Evolutionary conservation across 495 filamentous ascomycete species (phyloP), one percentile per base, ranked within the genome.

Genomic region (Tuber aestivum): DNA sequence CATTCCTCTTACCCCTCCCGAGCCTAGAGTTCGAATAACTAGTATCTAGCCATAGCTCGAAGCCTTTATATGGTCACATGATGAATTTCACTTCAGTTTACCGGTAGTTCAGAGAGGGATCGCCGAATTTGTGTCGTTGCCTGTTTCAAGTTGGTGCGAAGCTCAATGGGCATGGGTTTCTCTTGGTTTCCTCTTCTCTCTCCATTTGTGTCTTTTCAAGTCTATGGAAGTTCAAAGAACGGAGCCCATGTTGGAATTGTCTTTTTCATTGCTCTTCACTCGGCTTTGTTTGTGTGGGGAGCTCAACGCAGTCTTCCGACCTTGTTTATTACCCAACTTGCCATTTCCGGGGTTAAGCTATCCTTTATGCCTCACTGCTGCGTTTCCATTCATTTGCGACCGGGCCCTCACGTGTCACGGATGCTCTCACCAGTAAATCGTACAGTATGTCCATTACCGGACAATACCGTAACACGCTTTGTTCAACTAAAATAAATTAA

Each of bases 1-100:
- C 56, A 65, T 32, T 16, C 56, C 27, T 65, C n/a, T 32, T 65
- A 10, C 56, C 56, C 16, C 27, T 27, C 10, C 27, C 27, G 27
- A 61, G 23, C 50, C 56, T 32, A 65, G 10, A 65, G 27, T 65
- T 65, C 56, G n/a, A 65, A 65, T 65, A 65, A 61, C 56, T 65
- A 65, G 56, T 18, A 32, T 65, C 27, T 65, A 65, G 56, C n/a
- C 56, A 32, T 32, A 32, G n/a, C 56, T 32, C 56, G 56, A n/a
- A 32, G 10, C 56, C 27, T 65, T 32, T 65, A 65, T 32, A 65
- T 65, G 56, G 56, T 32, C 32, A 4, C n/a, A 32, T 65, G 23
- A 65, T 65, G n/a, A 32, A 12, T 65, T 65, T 32, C n/a, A 65
- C n/a, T n/a, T n/a, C n/a, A n/a, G 56, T n/a, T 27, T 65, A 12